Conservation (phyloP, 2,329 filamentous ascomycete genomes). For the Lachnellula subtilissima region DNA sequence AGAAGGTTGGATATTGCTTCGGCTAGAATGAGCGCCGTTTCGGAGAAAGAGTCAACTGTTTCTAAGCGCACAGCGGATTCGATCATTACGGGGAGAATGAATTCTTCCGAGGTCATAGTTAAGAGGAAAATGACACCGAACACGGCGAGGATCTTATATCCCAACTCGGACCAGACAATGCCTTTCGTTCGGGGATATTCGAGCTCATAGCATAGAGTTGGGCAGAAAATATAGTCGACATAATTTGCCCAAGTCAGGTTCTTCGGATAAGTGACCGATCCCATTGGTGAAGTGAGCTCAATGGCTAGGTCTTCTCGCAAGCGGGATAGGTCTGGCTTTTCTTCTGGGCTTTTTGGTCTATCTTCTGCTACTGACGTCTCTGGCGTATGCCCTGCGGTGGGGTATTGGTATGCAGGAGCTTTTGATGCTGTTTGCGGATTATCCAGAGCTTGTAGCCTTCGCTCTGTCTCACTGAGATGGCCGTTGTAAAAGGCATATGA, state of each 20-base stretch:
- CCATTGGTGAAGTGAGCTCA: constrained; percentile 86
- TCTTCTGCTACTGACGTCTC: constrained; percentile 23
- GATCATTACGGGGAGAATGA: constrained; percentile 83
- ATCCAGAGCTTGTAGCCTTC: constrained; percentile 75
- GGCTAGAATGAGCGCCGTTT: constrained; percentile 73
- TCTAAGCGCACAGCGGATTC: constrained; percentile 59
- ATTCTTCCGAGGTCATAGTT: constrained; percentile 87
- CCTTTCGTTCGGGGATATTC: constrained; percentile 79
- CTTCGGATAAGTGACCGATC: constrained; percentile 81
- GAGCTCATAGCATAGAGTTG: constrained; percentile 94
- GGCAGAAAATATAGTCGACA: constrained; percentile 81
- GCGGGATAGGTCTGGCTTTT: constrained; percentile 52
- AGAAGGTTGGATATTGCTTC: constrained; percentile 89
- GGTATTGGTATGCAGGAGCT: constrained; percentile 72
- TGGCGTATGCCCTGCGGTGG: constrained; percentile 34
- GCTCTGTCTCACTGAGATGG: constrained; percentile 82
- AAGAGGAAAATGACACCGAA: constrained; percentile 97
- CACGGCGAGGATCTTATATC: constrained; percentile 80
- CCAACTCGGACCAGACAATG: constrained; percentile 76
- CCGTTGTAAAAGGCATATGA: constrained; percentile 98
- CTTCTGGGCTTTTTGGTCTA: constrained; percentile 28
- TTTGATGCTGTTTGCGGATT: constrained; percentile 64
- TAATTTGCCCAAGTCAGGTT: constrained; percentile 85
- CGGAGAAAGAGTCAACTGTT: constrained; percentile 41
- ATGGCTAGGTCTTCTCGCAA: constrained; percentile 83